Percentiles rank a stretch among this genome's conserved stretches.
Conservation (phyloP, 208 protist genomes). For the Lotmaria passim region DNA sequence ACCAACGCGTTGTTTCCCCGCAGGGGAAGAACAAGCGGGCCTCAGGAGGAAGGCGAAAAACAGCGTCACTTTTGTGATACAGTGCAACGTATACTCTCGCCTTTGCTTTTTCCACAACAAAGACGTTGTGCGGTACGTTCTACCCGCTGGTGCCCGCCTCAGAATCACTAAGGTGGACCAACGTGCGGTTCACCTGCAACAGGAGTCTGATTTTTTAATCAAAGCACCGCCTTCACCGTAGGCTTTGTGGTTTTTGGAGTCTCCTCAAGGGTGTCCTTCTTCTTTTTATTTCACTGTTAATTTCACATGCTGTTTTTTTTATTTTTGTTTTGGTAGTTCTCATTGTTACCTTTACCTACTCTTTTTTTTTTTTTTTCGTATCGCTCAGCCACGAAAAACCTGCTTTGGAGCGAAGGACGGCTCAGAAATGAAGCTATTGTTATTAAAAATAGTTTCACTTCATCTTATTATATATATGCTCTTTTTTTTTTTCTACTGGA, state of each 20-base stretch:
- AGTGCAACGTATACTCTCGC: not conserved
- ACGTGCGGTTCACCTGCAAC: not conserved
- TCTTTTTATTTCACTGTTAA: too few species aligned
- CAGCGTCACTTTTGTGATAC: not conserved
- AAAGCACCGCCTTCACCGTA: not conserved
- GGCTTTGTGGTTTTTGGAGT: too few species aligned
- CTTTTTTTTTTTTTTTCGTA: not conserved
- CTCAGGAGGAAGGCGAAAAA: too few species aligned
- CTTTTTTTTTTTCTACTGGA: slow-evolving; percentile 6
- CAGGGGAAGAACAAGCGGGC: not conserved
- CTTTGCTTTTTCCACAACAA: too few species aligned
- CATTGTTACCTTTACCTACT: not conserved
- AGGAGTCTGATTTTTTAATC: not conserved
- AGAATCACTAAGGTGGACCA: not conserved
- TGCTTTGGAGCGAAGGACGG: not conserved
- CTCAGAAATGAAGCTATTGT: not conserved
- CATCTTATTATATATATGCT: too few species aligned
- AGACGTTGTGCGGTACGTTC: not conserved
- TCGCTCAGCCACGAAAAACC: not conserved
- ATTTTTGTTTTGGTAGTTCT: not conserved
- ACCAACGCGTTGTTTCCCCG: not conserved
- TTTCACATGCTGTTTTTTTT: not conserved
- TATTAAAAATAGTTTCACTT: too few species aligned
- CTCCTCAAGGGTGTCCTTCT: too few species aligned
- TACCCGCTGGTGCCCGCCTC: not conserved